These are phyloP conservation scores for Solanum stenotomum DNA, from an alignment of 257 asterid genomes.

Conservation along the genomic window DNA sequence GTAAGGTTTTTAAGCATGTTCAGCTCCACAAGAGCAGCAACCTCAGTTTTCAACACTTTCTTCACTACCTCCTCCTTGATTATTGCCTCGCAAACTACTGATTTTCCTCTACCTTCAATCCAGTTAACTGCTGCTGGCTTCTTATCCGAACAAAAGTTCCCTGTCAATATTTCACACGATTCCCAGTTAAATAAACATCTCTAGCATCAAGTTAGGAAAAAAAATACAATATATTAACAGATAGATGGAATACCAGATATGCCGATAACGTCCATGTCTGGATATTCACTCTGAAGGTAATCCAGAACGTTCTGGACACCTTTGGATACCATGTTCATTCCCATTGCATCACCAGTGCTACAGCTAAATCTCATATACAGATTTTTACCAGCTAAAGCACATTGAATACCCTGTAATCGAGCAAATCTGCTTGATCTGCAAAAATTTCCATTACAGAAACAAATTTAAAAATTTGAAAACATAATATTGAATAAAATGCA, in stretches of 20 bases:
- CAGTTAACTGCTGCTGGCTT: conserved; percentile 52
- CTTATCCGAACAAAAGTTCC: conserved; percentile 46
- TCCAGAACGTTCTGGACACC: conserved; percentile 51
- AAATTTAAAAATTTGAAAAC: neutral
- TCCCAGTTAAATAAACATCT: neutral
- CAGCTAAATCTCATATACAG: conserved; percentile 39
- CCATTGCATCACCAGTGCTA: conserved; percentile 62
- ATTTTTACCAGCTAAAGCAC: conserved; percentile 51
- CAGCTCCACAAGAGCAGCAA: conserved; percentile 39
- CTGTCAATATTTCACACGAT: neutral
- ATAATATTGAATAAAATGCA: neutral
- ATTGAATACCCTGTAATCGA: conserved; percentile 30
- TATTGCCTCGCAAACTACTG: conserved; percentile 47
- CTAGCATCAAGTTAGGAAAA: neutral
- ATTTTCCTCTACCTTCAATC: conserved; percentile 53
- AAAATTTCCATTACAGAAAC: neutral
- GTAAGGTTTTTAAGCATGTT: conserved; percentile 43
- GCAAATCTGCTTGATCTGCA: conserved; percentile 50
- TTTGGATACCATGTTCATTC: conserved; percentile 55
- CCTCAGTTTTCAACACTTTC: conserved; percentile 43
- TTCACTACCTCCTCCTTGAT: conserved; percentile 37
- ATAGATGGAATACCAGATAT: conserved; percentile 30
- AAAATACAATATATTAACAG: neutral
- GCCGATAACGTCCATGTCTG: conserved; percentile 51
- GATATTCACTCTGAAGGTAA: conserved; percentile 31